Percentiles rank a stretch among this genome's conserved stretches.
These are phyloP conservation scores for Paspalum notatum DNA, from an alignment of 176 grass and related monocot genomes.

Conservation along the genomic window DNA sequence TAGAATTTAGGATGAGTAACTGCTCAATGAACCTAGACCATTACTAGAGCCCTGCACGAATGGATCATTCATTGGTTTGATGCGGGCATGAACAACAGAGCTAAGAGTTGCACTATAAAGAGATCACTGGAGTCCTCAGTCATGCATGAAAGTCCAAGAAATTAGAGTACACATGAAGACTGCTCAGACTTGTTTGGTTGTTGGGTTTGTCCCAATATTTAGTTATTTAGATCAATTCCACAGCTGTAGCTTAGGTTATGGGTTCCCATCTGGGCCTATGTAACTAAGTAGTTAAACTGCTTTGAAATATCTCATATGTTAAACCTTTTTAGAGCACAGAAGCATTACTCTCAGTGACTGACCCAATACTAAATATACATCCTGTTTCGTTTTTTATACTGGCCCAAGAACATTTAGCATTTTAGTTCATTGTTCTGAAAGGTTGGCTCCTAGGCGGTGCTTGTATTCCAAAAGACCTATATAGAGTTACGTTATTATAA, in stretches of 20 bases:
- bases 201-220: neutral
- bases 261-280: neutral
- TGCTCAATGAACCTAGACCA: neutral
- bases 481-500: conserved; percentile 9
- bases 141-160: neutral
- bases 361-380: neutral
- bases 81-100: neutral
- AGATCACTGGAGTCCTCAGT: neutral
- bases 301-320: neutral
- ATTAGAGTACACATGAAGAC: neutral
- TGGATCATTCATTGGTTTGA: neutral
- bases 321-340: neutral
- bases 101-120: neutral
- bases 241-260: neutral
- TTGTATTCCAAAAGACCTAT: neutral
- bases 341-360: neutral
- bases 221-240: neutral
- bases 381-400: neutral
- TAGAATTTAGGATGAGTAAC: neutral
- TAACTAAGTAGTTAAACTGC: neutral
- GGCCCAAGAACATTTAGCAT: conserved; percentile 9
- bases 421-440: neutral
- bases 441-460: no score
- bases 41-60: neutral
- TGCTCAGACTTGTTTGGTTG: neutral